A percentile compares a stretch with the other conserved stretches of the same genome.
Evolutionary conservation across 108 stramenopile species (phyloP).

Genomic region (Fistulifera solaris): DNA sequence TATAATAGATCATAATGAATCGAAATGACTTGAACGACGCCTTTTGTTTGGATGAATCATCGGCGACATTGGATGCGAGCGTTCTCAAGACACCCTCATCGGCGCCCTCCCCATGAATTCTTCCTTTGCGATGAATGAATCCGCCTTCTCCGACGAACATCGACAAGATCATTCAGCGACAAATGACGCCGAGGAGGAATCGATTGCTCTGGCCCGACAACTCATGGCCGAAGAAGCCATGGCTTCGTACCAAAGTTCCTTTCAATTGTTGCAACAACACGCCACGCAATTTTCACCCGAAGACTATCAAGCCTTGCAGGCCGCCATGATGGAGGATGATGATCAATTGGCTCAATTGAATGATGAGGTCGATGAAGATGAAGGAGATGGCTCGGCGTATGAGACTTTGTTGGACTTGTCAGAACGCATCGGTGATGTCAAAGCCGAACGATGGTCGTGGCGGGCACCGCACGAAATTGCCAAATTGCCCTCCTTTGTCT

Average conservation of each 20-base stretch:
- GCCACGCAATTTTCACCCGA: constrained; percentile 61
- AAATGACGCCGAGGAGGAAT: constrained; percentile 76
- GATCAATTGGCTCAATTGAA: neutral
- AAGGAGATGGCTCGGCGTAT: constrained; percentile 6
- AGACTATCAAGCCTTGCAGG: constrained; percentile 70
- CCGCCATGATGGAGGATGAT: constrained; percentile 58
- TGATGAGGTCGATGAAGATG: constrained; percentile 5
- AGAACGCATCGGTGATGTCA: constrained; percentile 78
- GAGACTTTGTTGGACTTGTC: constrained; percentile 54
- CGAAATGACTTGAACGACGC: no score
- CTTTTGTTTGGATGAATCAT: no score
- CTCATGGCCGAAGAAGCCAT: constrained; percentile 90
- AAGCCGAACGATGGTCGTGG: constrained; percentile 73
- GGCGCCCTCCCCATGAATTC: constrained; percentile 1
- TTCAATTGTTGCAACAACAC: constrained; percentile 51
- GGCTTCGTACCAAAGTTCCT: constrained; percentile 47
- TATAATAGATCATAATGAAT: no score
- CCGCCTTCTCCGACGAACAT: neutral
- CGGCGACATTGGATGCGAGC: no score
- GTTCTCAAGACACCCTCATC: neutral
- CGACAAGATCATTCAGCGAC: constrained; percentile 41
- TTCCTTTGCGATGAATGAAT: neutral
- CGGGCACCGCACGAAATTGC: constrained; percentile 46
- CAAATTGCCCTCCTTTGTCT: constrained; percentile 33
- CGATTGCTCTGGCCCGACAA: constrained; percentile 67